These are phyloP conservation scores for Mimosa bimucronata DNA, from an alignment of 306 rosid species.

Conservation along the genomic window DNA sequence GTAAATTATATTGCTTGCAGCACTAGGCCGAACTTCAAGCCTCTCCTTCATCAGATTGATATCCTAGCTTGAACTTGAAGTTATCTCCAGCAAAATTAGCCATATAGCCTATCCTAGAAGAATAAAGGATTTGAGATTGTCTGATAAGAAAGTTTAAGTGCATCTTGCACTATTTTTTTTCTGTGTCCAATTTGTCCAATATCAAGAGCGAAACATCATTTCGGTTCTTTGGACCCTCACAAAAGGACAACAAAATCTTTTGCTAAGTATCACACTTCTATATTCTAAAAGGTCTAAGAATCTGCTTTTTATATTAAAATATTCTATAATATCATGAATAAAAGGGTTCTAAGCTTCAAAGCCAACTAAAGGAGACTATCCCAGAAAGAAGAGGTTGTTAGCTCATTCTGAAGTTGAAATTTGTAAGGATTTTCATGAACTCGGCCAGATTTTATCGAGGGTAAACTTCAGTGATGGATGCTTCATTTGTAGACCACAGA, in stretches of 20 bases:
- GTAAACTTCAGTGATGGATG: slow-evolving; percentile 38
- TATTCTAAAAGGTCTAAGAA: neutral
- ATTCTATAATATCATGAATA: neutral
- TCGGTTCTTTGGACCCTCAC: no score
- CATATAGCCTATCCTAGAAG: neutral
- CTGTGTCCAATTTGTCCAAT: no score
- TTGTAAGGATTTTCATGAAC: neutral
- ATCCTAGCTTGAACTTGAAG: neutral
- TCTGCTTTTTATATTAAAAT: neutral
- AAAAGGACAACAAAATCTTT: no score
- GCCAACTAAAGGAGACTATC: no score
- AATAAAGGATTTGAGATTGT: neutral
- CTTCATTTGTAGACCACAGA: slow-evolving; percentile 36
- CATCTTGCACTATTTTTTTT: no score
- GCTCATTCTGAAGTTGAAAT: neutral
- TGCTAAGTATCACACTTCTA: neutral
- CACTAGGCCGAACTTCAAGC: no score
- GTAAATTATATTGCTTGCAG: no score
- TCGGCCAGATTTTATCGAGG: slow-evolving; percentile 36
- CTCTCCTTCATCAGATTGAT: no score
- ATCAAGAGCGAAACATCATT: no score
- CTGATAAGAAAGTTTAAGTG: no score
- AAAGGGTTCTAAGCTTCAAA: neutral
- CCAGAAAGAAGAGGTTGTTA: neutral
- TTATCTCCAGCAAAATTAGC: neutral